Percentiles rank a stretch among this genome's conserved stretches.
phyloP scores from a whole-genome alignment of 2,329 filamentous ascomycete species.

The Diaporthe sp. region DNA sequence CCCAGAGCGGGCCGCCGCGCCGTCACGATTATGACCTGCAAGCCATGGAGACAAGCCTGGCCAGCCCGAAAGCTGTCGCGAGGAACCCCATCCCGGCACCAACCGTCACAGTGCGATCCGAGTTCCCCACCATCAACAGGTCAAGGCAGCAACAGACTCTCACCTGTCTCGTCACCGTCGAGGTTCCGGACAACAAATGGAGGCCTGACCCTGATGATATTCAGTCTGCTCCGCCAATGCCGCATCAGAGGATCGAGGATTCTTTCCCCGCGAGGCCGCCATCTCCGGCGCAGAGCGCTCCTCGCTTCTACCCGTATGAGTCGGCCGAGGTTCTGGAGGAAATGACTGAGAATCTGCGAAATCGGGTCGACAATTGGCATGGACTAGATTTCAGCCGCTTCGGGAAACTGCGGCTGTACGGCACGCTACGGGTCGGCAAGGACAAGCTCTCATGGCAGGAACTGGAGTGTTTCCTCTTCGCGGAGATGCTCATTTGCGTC shows the following conservation, averaged over 20 bases:
- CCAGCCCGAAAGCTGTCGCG: slow-evolving; percentile 78
- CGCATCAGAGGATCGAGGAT: slow-evolving; percentile 66
- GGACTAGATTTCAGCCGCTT: slow-evolving; percentile 94
- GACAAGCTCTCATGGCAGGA: slow-evolving; percentile 98
- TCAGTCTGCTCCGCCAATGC: slow-evolving; percentile 63
- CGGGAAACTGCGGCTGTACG: slow-evolving; percentile 90
- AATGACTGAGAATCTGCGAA: slow-evolving; percentile 86
- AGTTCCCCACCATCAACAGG: slow-evolving; percentile 93
- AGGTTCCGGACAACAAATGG: slow-evolving; percentile 95
- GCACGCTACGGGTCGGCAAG: slow-evolving; percentile 92
- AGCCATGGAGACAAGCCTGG: slow-evolving; percentile 90
- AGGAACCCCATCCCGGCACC: slow-evolving; percentile 93
- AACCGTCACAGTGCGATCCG: slow-evolving; percentile 93
- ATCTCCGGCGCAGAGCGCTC: slow-evolving; percentile 70
- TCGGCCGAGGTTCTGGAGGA: slow-evolving; percentile 83
- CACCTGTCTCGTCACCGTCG: slow-evolving; percentile 93
- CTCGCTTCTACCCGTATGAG: slow-evolving; percentile 79
- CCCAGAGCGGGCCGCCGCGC: slow-evolving; percentile 74
- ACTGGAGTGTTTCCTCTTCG: slow-evolving; percentile 95
- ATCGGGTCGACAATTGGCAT: slow-evolving; percentile 98
- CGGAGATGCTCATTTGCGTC: slow-evolving; percentile 99
- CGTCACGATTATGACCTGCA: slow-evolving; percentile 97
- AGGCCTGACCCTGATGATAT: slow-evolving; percentile 86
- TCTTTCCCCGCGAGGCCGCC: slow-evolving; percentile 65
- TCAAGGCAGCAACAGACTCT: slow-evolving; percentile 95